Evolutionary conservation across 306 rosid genomes (phyloP), one percentile per base, ranked within the genome.

Genomic region (Lathyrus aphaca): DNA sequence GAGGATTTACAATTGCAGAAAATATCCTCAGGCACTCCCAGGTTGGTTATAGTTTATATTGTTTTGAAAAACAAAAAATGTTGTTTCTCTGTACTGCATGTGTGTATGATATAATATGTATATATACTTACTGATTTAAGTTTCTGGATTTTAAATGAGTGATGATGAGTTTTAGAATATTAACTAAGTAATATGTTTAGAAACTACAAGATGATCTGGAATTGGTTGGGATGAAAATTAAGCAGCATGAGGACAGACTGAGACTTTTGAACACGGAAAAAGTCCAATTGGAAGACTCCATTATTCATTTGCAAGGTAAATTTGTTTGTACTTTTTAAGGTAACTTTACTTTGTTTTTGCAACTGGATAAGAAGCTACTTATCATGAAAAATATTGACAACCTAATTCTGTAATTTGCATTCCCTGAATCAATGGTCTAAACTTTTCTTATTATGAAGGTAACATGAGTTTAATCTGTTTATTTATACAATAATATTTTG

Each of bases 241-340:
- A 89, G 77, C 82, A 82, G 77, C 96, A 87, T 8, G 99, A 94
- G 66, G 96, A 88, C 37, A 83, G 57, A 79, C 15, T 91, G 40
- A 80, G 69, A 56, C 68, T 59, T 74, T 73, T 94, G 59, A 87
- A 79, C 55, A 67, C 80, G 61, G 86, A 88, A 77, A 89, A 59
- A 46, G 79, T 30, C 77, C 86, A 91, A 75, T 72, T 88, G 14
- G 92, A 94, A 0, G 89, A 87, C 13, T 63, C 87, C 68, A 86
- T 91, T 81, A 77, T 82, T 53, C 84, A 91, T 75, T 66, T 87
- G 84, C 88, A 88, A 87, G 97, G 99, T 94, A 91, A 32, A 27
- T 63, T 66, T 42, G 23, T 49, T 30, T 8, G 42, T 65, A 48
- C 55, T 10, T 77, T 70, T 37, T 32, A 32, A 32, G 38, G 7